Conservation (phyloP, 495 filamentous ascomycete genomes). For the Margaritispora aquatica region DNA sequence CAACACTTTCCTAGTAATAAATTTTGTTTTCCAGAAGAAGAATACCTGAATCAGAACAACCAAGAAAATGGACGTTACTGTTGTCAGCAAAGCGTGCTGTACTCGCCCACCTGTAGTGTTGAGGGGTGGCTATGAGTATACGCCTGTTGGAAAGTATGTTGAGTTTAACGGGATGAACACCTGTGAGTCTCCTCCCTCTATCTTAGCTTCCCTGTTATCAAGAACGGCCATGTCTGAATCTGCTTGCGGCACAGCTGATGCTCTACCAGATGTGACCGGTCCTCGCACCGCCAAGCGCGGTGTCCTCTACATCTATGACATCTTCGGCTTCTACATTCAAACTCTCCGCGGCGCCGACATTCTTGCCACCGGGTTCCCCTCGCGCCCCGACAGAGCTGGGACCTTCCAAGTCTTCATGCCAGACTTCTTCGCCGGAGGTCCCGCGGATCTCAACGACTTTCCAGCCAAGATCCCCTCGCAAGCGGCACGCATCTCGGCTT, state of each 20-base stretch:
- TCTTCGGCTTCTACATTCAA: conserved; percentile 61
- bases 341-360: conserved; percentile 64
- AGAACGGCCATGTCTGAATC: background rate
- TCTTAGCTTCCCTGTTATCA: background rate
- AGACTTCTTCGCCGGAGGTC: conserved; percentile 56
- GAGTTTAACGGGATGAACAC: conserved; percentile 58
- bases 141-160: conserved; percentile 53
- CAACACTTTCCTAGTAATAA: too few relatives aligned
- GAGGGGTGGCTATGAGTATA: conserved; percentile 48
- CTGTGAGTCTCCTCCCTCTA: conserved; percentile 38
- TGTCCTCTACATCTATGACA: conserved; percentile 58
- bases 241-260: background rate
- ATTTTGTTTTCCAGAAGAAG: too few relatives aligned
- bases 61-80: background rate
- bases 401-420: conserved; percentile 59
- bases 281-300: conserved; percentile 48
- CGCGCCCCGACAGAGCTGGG: conserved; percentile 40
- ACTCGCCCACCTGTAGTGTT: conserved; percentile 63
- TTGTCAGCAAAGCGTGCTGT: conserved; percentile 54
- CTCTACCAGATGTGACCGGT: conserved; percentile 48
- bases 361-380: conserved; percentile 36
- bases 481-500: conserved; percentile 60
- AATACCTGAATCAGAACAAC: background rate
- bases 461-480: conserved; percentile 79
- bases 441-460: conserved; percentile 50